Base-by-base conservation (phyloP, 768 basidiomycete genomes). In the Rhodotorula sphaerocarpa region DNA sequence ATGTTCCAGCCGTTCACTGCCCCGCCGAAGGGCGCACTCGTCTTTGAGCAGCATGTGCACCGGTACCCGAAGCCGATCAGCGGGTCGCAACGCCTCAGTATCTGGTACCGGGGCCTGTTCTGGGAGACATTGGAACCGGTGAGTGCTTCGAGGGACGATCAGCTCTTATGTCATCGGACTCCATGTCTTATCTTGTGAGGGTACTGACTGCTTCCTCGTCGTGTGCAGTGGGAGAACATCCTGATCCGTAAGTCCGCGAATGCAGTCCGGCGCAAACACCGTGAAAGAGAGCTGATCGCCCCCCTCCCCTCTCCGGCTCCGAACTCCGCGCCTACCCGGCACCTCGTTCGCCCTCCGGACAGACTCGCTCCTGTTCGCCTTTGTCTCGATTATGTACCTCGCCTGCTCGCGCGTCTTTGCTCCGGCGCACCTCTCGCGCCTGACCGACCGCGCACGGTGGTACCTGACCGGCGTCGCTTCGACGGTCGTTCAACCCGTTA, bases 391-490 rank as follows among this genome's bases (percentile, higher is more conserved):
- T 30, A 2, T 25, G 18, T 57, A 57, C 57, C 28, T 57, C 47
- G 23, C 47, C 47, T 16, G 41, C 57, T 42, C 47, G 27, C 57
- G 47, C 57, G n/a, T 57, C 47, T 25, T 57, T 20, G 33, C 46
- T 5, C 47, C 47, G 14, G 12, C 57, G 3, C n/a, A 11, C 28
- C 14, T 50, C 23, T 23, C 36, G 2, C 23, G 30, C 28, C 4
- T 57, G 34, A 46, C 39, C 7, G n/a, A 21, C 23, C 18, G 47
- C 7, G 1, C 12, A 12, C 18, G 21, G 28, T 57, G 16, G 27
- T 57, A 57, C 47, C 28, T 57, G 46, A 30, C 28, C 20, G 47
- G 56, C 10, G 23, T 16, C 36, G 51, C 23, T 31, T 34, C 9
- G 31, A 28, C 9, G 3, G 34, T 5, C 3, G 15, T 27, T 5